A percentile compares a stretch with the other conserved stretches of the same genome.
Conservation (phyloP, 257 asterid genomes). For the Ligustrum vulgare region DNA sequence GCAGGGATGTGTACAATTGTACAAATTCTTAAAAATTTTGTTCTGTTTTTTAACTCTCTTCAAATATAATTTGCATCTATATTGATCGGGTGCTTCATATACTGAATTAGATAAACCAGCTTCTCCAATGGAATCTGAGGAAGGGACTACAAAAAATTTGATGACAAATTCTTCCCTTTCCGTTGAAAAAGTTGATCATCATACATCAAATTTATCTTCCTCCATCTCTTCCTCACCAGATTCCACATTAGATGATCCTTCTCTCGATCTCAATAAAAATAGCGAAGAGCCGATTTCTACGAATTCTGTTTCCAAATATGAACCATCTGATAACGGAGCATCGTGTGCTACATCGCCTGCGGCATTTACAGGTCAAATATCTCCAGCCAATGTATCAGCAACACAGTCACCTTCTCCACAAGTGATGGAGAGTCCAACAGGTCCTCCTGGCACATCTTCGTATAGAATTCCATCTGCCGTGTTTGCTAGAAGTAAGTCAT, state of each 20-base stretch:
- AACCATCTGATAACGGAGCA: background rate
- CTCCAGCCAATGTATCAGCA: background rate
- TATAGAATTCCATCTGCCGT: constrained; percentile 53
- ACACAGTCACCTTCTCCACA: constrained; percentile 41
- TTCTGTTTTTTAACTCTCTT: background rate
- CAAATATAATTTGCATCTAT: background rate
- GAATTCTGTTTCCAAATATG: background rate
- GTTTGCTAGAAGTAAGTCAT: constrained; percentile 34
- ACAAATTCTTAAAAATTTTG: too few species aligned
- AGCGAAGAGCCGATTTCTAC: background rate
- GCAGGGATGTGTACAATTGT: background rate
- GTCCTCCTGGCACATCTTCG: background rate
- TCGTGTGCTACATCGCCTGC: background rate
- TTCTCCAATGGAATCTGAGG: constrained; percentile 14
- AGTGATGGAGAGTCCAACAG: constrained; percentile 34
- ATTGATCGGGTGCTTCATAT: constrained; percentile 30
- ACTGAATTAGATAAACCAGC: constrained; percentile 7
- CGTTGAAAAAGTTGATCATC: constrained; percentile 16
- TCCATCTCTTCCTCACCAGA: constrained; percentile 28
- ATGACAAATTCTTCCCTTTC: constrained; percentile 12
- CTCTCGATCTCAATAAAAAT: background rate
- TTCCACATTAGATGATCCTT: constrained; percentile 26
- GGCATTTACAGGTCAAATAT: background rate
- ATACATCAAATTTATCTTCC: constrained; percentile 11
- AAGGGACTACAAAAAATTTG: constrained; percentile 8